Percentiles rank a stretch among this genome's conserved stretches.
These are phyloP conservation scores for Perilla frutescens DNA, from an alignment of 257 asterid genomes.

Conservation along the genomic window DNA sequence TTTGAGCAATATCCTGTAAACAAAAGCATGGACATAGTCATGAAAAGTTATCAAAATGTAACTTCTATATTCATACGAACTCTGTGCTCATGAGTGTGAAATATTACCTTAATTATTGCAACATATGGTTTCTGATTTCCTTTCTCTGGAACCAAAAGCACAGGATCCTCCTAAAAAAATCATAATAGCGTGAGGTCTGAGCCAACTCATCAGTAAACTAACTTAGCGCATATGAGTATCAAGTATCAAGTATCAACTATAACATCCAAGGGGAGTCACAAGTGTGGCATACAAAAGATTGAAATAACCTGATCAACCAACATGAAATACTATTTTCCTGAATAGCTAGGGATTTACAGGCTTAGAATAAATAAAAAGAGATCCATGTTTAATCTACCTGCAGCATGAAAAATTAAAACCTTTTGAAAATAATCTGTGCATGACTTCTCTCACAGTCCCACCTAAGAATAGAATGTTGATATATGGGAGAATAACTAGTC, in stretches of 20 bases:
- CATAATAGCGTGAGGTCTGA: slow-evolving; percentile 24
- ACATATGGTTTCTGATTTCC: slow-evolving; percentile 78
- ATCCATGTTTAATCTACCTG: neutral
- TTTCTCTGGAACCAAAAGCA: slow-evolving; percentile 78
- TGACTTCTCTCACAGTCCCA: neutral
- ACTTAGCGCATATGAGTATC: neutral
- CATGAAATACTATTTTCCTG: slow-evolving; percentile 2
- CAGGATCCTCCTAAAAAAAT: slow-evolving; percentile 79
- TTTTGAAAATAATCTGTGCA: neutral
- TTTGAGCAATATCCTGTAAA: slow-evolving; percentile 66
- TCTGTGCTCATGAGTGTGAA: neutral
- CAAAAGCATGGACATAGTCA: slow-evolving; percentile 19
- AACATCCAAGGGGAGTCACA: neutral
- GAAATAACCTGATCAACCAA: slow-evolving; percentile 18
- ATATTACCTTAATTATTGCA: slow-evolving; percentile 88
- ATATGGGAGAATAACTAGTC: neutral
- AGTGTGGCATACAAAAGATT: neutral
- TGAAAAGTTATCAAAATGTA: neutral
- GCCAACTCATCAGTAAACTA: slow-evolving; percentile 23
- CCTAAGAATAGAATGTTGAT: slow-evolving; percentile 7
- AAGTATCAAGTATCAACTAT: slow-evolving; percentile 1
- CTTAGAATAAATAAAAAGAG: neutral
- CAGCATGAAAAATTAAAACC: neutral
- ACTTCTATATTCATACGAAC: neutral
- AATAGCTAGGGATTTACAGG: neutral